Conservation (phyloP, 179 eudicot genomes). For the Patellifolia procumbens region DNA sequence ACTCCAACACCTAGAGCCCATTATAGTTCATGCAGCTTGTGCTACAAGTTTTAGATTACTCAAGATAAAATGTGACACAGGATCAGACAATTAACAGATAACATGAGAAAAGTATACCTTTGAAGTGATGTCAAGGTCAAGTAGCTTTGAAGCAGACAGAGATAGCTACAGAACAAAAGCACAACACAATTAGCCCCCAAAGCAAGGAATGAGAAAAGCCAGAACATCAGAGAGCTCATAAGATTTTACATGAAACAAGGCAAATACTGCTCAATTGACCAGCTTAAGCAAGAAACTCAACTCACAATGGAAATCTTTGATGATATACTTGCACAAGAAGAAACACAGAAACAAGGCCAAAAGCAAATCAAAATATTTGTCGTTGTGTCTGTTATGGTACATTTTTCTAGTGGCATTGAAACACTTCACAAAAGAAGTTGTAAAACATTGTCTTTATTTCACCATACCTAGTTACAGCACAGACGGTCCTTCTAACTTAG, state of each 20-base stretch:
- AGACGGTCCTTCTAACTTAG: not conserved
- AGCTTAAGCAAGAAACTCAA: not conserved
- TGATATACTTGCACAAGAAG: not conserved
- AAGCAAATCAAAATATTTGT: not conserved
- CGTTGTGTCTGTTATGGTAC: not conserved
- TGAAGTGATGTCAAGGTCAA: constrained; percentile 67
- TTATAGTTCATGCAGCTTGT: not conserved
- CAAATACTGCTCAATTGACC: not conserved
- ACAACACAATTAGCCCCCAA: constrained; percentile 17
- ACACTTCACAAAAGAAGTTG: not conserved
- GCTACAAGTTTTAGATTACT: not conserved
- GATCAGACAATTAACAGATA: not conserved
- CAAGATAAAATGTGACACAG: not conserved
- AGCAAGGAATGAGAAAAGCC: not conserved
- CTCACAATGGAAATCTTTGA: not conserved
- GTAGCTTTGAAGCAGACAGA: constrained; percentile 71
- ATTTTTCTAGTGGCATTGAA: not conserved
- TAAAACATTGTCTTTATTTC: not conserved
- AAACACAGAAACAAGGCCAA: not conserved
- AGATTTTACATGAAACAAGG: not conserved
- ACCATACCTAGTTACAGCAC: not conserved
- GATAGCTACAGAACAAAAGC: constrained; percentile 59
- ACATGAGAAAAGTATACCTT: constrained; percentile 52
- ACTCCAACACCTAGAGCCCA: constrained; percentile 1
- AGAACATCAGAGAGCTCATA: not conserved